These are phyloP conservation scores for Polyrhizophydium stewartii DNA, from an alignment of 371 early-diverging fungal species.

Conservation along the genomic window DNA sequence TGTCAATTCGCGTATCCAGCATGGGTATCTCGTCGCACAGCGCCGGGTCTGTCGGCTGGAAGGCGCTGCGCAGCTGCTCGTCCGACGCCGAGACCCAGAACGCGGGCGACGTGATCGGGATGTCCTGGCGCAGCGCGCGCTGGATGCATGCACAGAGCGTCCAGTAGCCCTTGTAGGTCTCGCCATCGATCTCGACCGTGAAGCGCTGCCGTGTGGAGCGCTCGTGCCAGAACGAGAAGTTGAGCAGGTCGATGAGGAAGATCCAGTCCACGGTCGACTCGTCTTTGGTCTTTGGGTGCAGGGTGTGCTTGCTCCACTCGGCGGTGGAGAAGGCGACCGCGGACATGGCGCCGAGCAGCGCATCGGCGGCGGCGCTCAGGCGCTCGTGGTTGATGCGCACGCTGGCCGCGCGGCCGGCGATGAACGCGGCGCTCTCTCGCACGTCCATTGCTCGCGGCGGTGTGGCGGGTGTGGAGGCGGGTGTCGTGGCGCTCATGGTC, in stretches of 20 bases:
- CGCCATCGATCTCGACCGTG: slow-evolving; percentile 57
- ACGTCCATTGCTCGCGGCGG: too few species aligned
- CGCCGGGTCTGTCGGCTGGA: slow-evolving; percentile 24
- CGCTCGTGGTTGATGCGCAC: slow-evolving; percentile 1
- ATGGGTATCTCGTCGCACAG: slow-evolving; percentile 47
- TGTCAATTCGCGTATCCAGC: slow-evolving; percentile 54
- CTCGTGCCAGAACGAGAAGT: slow-evolving; percentile 89
- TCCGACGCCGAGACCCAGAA: slow-evolving; percentile 37
- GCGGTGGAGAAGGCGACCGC: neutral
- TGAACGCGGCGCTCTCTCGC: neutral
- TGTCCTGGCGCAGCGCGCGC: slow-evolving; percentile 59
- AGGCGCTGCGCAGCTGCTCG: slow-evolving; percentile 49
- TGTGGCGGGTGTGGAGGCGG: too few species aligned
- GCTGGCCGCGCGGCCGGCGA: neutral
- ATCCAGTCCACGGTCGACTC: slow-evolving; percentile 29
- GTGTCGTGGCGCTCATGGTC: too few species aligned
- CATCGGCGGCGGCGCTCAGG: neutral
- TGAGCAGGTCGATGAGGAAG: slow-evolving; percentile 77
- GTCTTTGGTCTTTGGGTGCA: slow-evolving; percentile 7
- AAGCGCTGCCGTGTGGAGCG: slow-evolving; percentile 32
- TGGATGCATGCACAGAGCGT: slow-evolving; percentile 77
- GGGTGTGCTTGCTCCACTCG: slow-evolving; percentile 7
- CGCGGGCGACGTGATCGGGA: slow-evolving; percentile 57
- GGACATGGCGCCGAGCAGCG: slow-evolving; percentile 5
- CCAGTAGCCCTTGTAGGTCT: slow-evolving; percentile 82